Evolutionary conservation across 306 rosid species (phyloP).

Genomic region (Luffa acutangula): DNA sequence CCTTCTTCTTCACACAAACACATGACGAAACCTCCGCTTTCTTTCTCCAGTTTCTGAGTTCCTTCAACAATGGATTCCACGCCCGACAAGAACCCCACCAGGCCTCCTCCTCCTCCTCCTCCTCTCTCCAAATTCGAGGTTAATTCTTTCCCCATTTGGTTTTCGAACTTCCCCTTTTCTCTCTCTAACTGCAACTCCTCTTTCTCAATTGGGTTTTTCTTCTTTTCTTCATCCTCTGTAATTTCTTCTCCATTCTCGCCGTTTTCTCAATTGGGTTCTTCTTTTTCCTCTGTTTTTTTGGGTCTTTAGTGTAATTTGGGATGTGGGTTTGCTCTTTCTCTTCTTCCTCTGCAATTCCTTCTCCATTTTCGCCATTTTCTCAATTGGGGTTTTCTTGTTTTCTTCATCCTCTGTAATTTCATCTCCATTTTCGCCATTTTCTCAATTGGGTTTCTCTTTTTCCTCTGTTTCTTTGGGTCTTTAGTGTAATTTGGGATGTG

Average conservation of each 20-base stretch:
- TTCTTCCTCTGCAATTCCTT: too few relatives aligned
- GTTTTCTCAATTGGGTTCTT: background rate
- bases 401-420: too few relatives aligned
- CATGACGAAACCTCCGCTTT: background rate
- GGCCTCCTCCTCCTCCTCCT: slow-evolving; percentile 17
- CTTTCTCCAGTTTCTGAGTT: background rate
- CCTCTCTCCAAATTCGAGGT: slow-evolving; percentile 55
- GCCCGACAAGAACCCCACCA: slow-evolving; percentile 62
- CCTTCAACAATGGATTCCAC: slow-evolving; percentile 36
- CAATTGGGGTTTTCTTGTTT: background rate
- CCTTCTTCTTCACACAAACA: slow-evolving; percentile 9
- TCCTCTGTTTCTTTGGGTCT: too few relatives aligned
- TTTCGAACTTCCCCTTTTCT: background rate
- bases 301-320: too few relatives aligned
- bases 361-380: background rate
- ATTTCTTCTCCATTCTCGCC: background rate
- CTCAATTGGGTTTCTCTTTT: too few relatives aligned
- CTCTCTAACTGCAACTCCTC: too few relatives aligned
- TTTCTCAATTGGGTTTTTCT: background rate
- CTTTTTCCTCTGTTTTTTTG: background rate
- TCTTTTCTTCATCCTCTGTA: background rate
- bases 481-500: too few relatives aligned
- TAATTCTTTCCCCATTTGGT: background rate
- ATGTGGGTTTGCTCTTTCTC: too few relatives aligned
- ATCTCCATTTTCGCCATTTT: too few relatives aligned